phyloP scores from a whole-genome alignment of 2,329 filamentous ascomycete genomes.

The Simplicillium sp. region DNA sequence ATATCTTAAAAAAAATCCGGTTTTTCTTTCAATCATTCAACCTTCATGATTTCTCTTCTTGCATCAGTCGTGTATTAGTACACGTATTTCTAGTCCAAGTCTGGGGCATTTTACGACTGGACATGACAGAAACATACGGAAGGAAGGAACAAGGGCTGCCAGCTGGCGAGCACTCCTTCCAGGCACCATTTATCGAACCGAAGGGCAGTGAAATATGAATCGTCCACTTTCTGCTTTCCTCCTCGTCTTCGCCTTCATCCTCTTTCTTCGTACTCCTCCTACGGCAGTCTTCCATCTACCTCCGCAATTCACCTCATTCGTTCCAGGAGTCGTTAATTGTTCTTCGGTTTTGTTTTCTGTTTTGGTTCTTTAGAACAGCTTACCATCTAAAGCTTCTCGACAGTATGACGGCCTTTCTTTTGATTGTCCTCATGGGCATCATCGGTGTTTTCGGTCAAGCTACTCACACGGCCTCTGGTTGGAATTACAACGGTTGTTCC shows the following conservation, averaged over 20 bases:
- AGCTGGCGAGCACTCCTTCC: no score
- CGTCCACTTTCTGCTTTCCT: slow-evolving; percentile 1
- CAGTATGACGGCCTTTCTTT: slow-evolving; percentile 6
- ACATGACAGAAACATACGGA: no score
- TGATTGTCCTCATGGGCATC: slow-evolving; percentile 6
- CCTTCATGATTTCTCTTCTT: no score
- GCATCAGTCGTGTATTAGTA: no score
- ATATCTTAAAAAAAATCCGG: no score
- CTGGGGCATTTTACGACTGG: no score
- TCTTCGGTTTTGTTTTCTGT: background rate
- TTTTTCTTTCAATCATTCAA: no score
- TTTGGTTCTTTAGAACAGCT: slow-evolving; percentile 5
- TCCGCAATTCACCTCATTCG: background rate
- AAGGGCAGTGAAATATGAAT: background rate
- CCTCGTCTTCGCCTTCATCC: slow-evolving; percentile 1
- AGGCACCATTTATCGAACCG: no score
- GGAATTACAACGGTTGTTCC: slow-evolving; percentile 17
- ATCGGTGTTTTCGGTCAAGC: slow-evolving; percentile 8
- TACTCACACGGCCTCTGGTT: slow-evolving; percentile 10
- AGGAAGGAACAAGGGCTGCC: no score
- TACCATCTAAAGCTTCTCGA: slow-evolving; percentile 4
- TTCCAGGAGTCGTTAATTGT: slow-evolving; percentile 6
- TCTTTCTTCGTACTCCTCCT: slow-evolving; percentile 1
- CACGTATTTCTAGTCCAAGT: no score
- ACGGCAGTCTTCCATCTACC: slow-evolving; percentile 1